Conservation (phyloP, 306 rosid species). For the barrel medic (Medicago truncatula) region MtrunA17r5.0-ANR NC_053042.1:15767001-15767500, state of each 20-base stretch:
- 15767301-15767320: constrained; percentile 77
- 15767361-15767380: background rate
- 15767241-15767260: constrained; percentile 96
- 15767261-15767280: constrained; percentile 97
- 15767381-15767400: background rate
- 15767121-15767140: constrained; percentile 67
- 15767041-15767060: background rate
- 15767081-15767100: constrained; percentile 58
- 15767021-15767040: background rate
- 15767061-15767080: constrained; percentile 32
- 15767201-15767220: constrained; percentile 78
- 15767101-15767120: constrained; percentile 46
- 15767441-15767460: background rate
- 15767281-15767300: constrained; percentile 90
- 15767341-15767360: constrained; percentile 64
- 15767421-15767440: too few species aligned
- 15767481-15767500: too few species aligned
- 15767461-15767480: background rate
- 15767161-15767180: constrained; percentile 84
- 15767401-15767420: constrained; percentile 16
- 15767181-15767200: constrained; percentile 94
- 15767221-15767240: constrained; percentile 95
- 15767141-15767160: constrained; percentile 89
- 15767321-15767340: constrained; percentile 70
- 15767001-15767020: background rate